Percentiles rank a stretch among this genome's conserved stretches.
phyloP scores from a whole-genome alignment of 2,329 filamentous ascomycete genomes.

The Zymoseptoria crescenta region DNA sequence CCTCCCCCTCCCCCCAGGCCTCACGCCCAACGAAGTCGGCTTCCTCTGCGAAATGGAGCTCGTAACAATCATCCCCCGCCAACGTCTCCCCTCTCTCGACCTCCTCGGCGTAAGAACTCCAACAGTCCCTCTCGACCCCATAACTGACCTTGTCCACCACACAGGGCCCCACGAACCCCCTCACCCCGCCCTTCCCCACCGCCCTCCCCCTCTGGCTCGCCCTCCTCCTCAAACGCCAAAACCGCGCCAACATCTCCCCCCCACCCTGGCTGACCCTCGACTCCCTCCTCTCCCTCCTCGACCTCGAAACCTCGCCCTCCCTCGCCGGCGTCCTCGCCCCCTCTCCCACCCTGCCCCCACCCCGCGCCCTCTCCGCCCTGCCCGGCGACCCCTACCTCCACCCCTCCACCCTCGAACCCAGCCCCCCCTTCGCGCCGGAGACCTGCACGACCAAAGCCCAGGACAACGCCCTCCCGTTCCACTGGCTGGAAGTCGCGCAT shows the following conservation, averaged over 20 bases:
- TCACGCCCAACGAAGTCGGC: conserved; percentile 80
- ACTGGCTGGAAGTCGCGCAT: conserved; percentile 89
- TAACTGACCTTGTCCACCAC: neutral
- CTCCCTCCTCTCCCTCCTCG: conserved; percentile 68
- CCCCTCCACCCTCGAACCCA: conserved; percentile 23
- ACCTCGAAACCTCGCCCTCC: conserved; percentile 63
- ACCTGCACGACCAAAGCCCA: conserved; percentile 64
- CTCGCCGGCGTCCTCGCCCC: conserved; percentile 68
- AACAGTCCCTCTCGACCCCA: conserved; percentile 12
- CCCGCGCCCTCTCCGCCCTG: conserved; percentile 30
- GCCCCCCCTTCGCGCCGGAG: conserved; percentile 64
- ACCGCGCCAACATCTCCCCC: conserved; percentile 83
- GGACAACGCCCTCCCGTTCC: conserved; percentile 71
- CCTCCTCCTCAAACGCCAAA: conserved; percentile 86
- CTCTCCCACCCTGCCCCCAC: conserved; percentile 58
- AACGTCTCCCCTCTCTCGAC: conserved; percentile 76
- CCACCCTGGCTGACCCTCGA: conserved; percentile 79
- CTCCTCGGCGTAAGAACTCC: conserved; percentile 68
- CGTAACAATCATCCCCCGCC: conserved; percentile 84
- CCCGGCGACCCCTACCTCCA: conserved; percentile 23
- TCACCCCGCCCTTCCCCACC: conserved; percentile 73
- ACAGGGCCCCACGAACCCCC: conserved; percentile 67
- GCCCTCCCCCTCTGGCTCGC: conserved; percentile 89
- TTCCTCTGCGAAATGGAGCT: conserved; percentile 98
- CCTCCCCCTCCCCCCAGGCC: conserved; percentile 54